A percentile compares a stretch with the other conserved stretches of the same genome.
Conservation (phyloP, 345 rosid genomes). For the Ailanthus altissimus region DNA sequence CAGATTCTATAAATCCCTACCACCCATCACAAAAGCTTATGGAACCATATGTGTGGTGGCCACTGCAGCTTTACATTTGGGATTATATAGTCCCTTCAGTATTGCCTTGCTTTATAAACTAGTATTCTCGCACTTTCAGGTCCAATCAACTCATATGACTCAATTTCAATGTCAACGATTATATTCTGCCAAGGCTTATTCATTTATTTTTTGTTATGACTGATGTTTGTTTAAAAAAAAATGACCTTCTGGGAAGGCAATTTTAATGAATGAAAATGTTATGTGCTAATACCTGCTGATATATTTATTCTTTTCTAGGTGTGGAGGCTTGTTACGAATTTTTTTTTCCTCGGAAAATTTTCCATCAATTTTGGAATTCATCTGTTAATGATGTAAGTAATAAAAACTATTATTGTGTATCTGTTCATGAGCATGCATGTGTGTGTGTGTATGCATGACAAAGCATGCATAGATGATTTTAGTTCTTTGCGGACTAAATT, state of each 20-base stretch:
- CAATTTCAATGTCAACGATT: not conserved
- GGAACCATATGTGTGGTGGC: slow-evolving; percentile 72
- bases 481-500: not conserved
- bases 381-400: slow-evolving; percentile 62
- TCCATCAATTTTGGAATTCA: slow-evolving; percentile 81
- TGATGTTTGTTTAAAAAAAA: not conserved
- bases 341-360: slow-evolving; percentile 80
- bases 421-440: not conserved
- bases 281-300: not conserved
- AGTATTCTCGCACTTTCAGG: slow-evolving; percentile 69
- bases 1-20: slow-evolving; percentile 88
- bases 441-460: not conserved
- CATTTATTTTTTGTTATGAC: not conserved
- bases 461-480: not conserved
- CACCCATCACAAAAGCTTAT: slow-evolving; percentile 82
- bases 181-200: not conserved
- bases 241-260: not conserved
- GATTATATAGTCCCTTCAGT: slow-evolving; percentile 37
- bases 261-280: not conserved
- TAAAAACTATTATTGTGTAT: too few species aligned
- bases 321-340: slow-evolving; percentile 82
- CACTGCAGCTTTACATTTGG: slow-evolving; percentile 58
- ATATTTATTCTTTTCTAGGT: slow-evolving; percentile 39
- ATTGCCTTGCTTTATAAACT: slow-evolving; percentile 47
- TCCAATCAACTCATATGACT: slow-evolving; percentile 9